Conservation (phyloP, 495 filamentous ascomycete genomes). For the Coniosporium apollinis region DNA sequence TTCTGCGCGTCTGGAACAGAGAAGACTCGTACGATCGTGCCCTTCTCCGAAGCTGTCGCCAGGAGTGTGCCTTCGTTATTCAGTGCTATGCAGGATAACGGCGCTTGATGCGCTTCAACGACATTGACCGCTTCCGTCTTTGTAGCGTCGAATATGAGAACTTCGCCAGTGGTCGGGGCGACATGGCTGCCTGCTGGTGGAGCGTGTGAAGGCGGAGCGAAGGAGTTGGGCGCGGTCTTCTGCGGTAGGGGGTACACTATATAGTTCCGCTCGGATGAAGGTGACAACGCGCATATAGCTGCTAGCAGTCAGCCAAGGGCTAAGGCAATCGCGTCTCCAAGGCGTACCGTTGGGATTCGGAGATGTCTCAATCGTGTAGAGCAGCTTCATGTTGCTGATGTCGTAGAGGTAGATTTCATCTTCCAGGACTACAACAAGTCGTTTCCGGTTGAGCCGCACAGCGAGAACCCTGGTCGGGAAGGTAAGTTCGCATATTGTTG, state of each 20-base stretch:
- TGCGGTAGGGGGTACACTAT: slow-evolving; percentile 84
- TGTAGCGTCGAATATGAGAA: slow-evolving; percentile 76
- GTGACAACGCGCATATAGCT: slow-evolving; percentile 85
- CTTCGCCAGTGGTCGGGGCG: slow-evolving; percentile 75
- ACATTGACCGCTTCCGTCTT: slow-evolving; percentile 85
- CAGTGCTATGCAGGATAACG: slow-evolving; percentile 71
- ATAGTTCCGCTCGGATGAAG: slow-evolving; percentile 89
- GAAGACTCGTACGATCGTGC: slow-evolving; percentile 92
- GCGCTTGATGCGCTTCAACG: slow-evolving; percentile 85
- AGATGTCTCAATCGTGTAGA: slow-evolving; percentile 80
- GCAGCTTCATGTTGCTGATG: slow-evolving; percentile 90
- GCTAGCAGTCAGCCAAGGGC: slow-evolving; percentile 4
- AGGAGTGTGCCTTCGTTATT: slow-evolving; percentile 88
- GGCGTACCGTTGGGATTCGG: slow-evolving; percentile 65
- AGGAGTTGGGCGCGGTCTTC: slow-evolving; percentile 47
- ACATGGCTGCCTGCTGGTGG: slow-evolving; percentile 61
- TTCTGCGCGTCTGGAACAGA: slow-evolving; percentile 77
- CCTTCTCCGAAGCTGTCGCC: slow-evolving; percentile 91
- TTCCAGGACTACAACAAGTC: slow-evolving; percentile 81
- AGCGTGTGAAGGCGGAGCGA: slow-evolving; percentile 61
- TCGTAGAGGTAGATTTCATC: slow-evolving; percentile 96
- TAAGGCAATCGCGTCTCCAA: not conserved
- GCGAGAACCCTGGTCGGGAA: slow-evolving; percentile 89
- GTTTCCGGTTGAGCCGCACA: slow-evolving; percentile 82
- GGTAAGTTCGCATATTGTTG: slow-evolving; percentile 95